Evolutionary conservation across 768 basidiomycete genomes (phyloP).

Genomic region (Rubroboletus pulcherrimus): DNA sequence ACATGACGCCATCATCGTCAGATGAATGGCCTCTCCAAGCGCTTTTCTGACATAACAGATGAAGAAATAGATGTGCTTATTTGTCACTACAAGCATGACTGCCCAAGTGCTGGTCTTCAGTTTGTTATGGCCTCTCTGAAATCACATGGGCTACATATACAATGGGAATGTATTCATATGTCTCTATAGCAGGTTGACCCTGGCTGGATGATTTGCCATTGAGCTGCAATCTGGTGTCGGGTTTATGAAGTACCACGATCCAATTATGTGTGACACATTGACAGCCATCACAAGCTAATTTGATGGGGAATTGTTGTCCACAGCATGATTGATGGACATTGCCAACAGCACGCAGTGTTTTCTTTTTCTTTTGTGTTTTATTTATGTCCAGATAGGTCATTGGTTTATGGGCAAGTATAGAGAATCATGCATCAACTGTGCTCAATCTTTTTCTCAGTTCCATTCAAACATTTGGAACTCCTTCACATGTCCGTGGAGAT

Average conservation of each 20-base stretch:
- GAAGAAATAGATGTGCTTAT: no score
- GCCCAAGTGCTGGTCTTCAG: neutral
- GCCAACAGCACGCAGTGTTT: constrained; percentile 18
- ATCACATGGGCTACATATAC: neutral
- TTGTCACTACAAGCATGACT: neutral
- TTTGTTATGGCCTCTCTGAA: neutral
- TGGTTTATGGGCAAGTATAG: constrained; percentile 17
- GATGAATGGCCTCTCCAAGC: no score
- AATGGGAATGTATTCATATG: neutral
- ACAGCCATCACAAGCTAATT: constrained; percentile 27
- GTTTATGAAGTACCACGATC: neutral
- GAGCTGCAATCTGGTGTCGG: rapidly evolving
- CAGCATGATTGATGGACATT: constrained; percentile 26
- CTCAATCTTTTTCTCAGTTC: constrained; percentile 18
- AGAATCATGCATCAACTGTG: constrained; percentile 27
- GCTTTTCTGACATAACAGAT: neutral
- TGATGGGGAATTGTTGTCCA: constrained; percentile 23
- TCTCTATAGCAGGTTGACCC: neutral
- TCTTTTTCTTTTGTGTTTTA: no score
- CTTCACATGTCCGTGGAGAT: constrained; percentile 27
- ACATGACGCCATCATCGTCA: no score
- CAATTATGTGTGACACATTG: constrained; percentile 18
- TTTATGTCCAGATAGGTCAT: constrained; percentile 8
- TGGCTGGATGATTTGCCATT: neutral
- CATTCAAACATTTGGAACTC: constrained; percentile 3